phyloP scores from a whole-genome alignment of 768 basidiomycete species.

The Xerocomellus dryophilus region DNA sequence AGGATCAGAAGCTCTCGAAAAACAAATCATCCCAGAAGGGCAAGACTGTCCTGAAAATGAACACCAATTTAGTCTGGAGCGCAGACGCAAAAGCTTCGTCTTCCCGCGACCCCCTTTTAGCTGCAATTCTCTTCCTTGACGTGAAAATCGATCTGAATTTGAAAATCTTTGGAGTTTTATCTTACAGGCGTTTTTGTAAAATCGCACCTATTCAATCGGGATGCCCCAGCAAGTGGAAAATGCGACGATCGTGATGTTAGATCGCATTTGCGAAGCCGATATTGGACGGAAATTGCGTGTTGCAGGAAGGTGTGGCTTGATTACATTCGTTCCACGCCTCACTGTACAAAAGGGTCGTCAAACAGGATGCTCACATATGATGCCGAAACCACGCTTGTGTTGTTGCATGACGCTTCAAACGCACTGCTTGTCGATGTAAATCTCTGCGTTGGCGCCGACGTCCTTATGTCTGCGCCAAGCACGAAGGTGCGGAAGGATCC shows the following conservation, averaged over 20 bases:
- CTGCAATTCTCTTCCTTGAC: neutral
- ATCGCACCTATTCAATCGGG: neutral
- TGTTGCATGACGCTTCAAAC: slow-evolving; percentile 49
- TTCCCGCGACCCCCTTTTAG: neutral
- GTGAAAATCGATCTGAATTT: slow-evolving; percentile 1
- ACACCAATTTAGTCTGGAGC: neutral
- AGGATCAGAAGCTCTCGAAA: slow-evolving; percentile 28
- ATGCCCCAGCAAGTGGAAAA: slow-evolving; percentile 52
- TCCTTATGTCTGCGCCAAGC: slow-evolving; percentile 12
- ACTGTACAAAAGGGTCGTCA: slow-evolving; percentile 7
- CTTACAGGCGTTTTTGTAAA: neutral
- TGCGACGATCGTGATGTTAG: slow-evolving; percentile 45
- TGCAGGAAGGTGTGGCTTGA: slow-evolving; percentile 50
- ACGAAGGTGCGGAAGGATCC: slow-evolving; percentile 8
- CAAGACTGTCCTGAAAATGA: slow-evolving; percentile 3
- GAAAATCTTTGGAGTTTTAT: neutral
- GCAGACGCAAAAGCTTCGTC: neutral
- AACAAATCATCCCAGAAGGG: slow-evolving; percentile 21
- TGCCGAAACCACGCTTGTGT: slow-evolving; percentile 40
- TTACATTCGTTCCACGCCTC: slow-evolving; percentile 16
- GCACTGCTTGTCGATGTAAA: slow-evolving; percentile 57
- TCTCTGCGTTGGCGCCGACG: slow-evolving; percentile 43
- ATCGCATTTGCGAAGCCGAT: slow-evolving; percentile 37
- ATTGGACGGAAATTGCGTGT: slow-evolving; percentile 55
- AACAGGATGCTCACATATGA: slow-evolving; percentile 59